Base-by-base conservation (phyloP, 768 basidiomycete genomes). In the Amanita rubescens region DNA sequence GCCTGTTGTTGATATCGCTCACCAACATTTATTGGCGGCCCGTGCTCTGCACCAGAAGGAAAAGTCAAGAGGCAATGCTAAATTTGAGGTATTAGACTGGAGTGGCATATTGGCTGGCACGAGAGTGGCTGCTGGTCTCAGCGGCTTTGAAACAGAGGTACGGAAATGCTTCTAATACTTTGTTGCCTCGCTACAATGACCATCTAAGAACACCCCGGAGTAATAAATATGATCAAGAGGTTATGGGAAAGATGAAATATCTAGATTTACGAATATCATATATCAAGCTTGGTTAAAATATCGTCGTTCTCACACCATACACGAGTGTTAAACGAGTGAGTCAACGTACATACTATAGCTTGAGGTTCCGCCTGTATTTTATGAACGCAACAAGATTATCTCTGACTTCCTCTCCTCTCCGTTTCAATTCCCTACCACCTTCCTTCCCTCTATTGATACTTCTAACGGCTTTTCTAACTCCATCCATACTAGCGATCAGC, bases 311-410 rank as follows among this genome's bases (percentile, higher is more conserved):
- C 82, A 27, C 85, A 3, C 30, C 30, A n/a, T n/a, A n/a, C n/a
- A n/a, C n/a, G n/a, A 51, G 20, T 20, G 11, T 19, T 32, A 19
- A 17, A n/a, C n/a, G n/a, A n/a, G n/a, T n/a, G n/a, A n/a, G n/a
- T n/a, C 32, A 34, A 32, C 46, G 15, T 41, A 30, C 48, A 5
- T 20, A 10, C 60, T 60, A 80, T 42, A 78, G 61, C 59, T 71
- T 63, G 51, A 92, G 69, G 24, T 73, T 75, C 57, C 71, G 77
- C 54, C 90, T 72, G 66, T 93, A 93, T 62, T 82, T 69, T 51
- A 90, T 76, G 59, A 92, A 93, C 14, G 80, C 89, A 14, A 80
- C 69, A 56, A 92, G 65, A 63, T 92, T 91, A 55, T 87, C 85
- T 54, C 81, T 71, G 24, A 90, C 78, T 61, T 88, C 86, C 58